Conservation (phyloP, 2,329 filamentous ascomycete species). For the Neocucurbitaria cava region DNA sequence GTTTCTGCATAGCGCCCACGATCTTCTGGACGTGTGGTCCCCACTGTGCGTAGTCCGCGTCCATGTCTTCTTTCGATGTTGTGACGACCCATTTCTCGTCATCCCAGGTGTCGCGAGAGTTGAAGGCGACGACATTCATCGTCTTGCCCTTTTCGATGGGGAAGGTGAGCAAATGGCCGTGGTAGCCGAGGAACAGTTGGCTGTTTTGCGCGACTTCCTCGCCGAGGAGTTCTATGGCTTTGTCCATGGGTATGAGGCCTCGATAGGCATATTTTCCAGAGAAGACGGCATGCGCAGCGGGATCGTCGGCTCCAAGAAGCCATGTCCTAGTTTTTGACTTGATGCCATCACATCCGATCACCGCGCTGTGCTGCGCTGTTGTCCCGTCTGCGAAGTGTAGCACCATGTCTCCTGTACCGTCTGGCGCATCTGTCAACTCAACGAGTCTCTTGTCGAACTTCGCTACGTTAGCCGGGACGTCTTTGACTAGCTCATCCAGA, state of each 20-base stretch:
- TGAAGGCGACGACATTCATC: constrained; percentile 60
- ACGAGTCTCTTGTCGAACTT: constrained; percentile 53
- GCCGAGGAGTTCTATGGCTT: constrained; percentile 59
- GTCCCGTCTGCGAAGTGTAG: constrained; percentile 57
- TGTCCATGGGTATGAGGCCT: constrained; percentile 66
- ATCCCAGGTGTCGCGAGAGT: constrained; percentile 41
- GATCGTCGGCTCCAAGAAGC: constrained; percentile 57
- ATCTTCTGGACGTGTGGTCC: constrained; percentile 40
- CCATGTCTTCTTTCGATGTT: constrained; percentile 43
- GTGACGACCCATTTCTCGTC: constrained; percentile 43
- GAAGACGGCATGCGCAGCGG: constrained; percentile 58
- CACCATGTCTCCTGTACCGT: constrained; percentile 44
- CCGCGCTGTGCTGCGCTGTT: constrained; percentile 54
- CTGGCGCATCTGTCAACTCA: constrained; percentile 35
- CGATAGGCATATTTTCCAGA: constrained; percentile 69
- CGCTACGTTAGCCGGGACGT: constrained; percentile 54
- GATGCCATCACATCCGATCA: constrained; percentile 72
- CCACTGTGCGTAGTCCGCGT: constrained; percentile 39
- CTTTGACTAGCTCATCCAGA: constrained; percentile 58
- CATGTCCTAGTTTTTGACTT: constrained; percentile 63
- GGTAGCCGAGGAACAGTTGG: constrained; percentile 66
- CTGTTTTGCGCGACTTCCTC: constrained; percentile 59
- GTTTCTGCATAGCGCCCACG: constrained; percentile 54
- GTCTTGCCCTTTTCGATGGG: constrained; percentile 65
- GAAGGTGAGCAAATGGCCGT: constrained; percentile 68